Base-by-base conservation (phyloP, 2,329 filamentous ascomycete species). In the Fusarium sp. region DNA sequence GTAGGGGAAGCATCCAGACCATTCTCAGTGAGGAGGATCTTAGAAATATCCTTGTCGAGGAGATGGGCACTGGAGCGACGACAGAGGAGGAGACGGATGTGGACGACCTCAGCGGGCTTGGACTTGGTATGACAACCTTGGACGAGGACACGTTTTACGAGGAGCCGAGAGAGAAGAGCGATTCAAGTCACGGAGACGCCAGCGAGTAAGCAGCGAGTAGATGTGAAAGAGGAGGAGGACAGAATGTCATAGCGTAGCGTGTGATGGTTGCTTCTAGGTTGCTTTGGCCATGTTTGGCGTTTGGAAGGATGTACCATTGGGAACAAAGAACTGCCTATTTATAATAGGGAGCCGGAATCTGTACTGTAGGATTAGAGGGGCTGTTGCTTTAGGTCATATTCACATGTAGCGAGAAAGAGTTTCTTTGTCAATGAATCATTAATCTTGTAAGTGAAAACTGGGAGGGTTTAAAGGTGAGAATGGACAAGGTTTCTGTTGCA, bases 21-120 rank as follows among this genome's bases (percentile, higher is more conserved):
- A 89, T 92, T 9, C 79, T 91, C 42, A 90, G 89, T 71, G 89
- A 91, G 73, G 90, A 91, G 62, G 89, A 92, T 70, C 77, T 92
- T 62, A 82, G 83, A 72, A 87, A 85, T 63, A 77, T 91, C 38
- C 72, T 91, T 57, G 76, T 81, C 6, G 81, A 76, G 2, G 83
- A 83, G 70, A 80, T 76, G 76, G 78, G 66, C 34, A 79, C 72
- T 27, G 78, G 76, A 18, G 77, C 62, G 22, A 83, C 80, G 35
- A 83, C 82, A 22, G 82, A 83, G 69, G 82, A 84, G 47, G 82
- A 84, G 14, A 80, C 79, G 4, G 82, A 83, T 18, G 79, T 61
- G 2, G 80, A 84, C n/a, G 78, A 82, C 11, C 60, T 78, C 16
- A 75, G 74, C 10, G 74, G 72, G 7, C 58, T 69, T 24, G 78